These are phyloP conservation scores for Tetrapisispora phaffii DNA, from an alignment of 805 yeast species.

Conservation along the genomic window DNA sequence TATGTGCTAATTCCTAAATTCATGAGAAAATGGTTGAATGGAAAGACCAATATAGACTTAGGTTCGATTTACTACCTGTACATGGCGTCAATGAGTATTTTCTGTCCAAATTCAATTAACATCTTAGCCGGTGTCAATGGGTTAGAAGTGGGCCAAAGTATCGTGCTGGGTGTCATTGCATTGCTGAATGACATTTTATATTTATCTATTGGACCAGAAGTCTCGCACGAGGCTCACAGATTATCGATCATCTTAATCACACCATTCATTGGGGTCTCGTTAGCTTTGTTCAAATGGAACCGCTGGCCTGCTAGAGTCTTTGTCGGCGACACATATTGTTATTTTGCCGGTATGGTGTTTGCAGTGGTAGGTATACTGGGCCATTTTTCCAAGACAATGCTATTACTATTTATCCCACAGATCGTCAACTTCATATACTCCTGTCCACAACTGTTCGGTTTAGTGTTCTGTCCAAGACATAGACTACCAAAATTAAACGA, in stretches of 20 bases:
- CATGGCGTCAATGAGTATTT: conserved; percentile 86
- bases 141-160: conserved; percentile 88
- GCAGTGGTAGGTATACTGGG: conserved; percentile 95
- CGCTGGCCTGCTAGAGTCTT: conserved; percentile 89
- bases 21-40: conserved; percentile 34
- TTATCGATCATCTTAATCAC: conserved; percentile 69
- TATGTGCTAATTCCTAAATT: conserved; percentile 73
- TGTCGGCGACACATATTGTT: conserved; percentile 97
- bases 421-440: conserved; percentile 83
- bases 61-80: conserved; percentile 74
- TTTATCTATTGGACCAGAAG: conserved; percentile 39
- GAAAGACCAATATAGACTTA: conserved; percentile 46
- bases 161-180: conserved; percentile 62
- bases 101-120: conserved; percentile 92
- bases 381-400: conserved; percentile 87
- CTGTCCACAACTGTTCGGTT: conserved; percentile 77
- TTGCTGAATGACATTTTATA: conserved; percentile 72
- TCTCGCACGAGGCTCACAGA: conserved; percentile 72
- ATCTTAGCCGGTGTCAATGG: conserved; percentile 96
- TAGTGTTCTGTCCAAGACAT: conserved; percentile 93
- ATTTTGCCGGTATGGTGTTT: conserved; percentile 97
- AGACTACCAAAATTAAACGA: conserved; percentile 72
- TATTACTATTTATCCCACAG: conserved; percentile 83
- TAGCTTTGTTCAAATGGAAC: conserved; percentile 67
- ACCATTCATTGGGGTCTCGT: conserved; percentile 80